Evolutionary conservation across 306 rosid species (phyloP).

Genomic region (Castanea mollissima): DNA sequence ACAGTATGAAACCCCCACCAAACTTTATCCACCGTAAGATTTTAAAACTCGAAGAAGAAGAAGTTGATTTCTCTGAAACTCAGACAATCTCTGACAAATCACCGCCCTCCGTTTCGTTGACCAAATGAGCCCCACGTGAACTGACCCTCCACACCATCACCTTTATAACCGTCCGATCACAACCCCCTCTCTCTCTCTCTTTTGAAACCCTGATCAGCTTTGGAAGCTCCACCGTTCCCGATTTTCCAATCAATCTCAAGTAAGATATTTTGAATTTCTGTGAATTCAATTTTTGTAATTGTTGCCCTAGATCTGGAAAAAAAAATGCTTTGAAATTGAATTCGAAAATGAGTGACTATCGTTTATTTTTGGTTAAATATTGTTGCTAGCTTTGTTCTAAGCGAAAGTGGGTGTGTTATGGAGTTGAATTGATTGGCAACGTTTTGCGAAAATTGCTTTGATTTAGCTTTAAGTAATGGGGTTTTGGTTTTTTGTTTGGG

Average conservation of each 20-base stretch:
- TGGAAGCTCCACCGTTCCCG: neutral
- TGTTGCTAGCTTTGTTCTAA: neutral
- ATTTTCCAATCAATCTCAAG: constrained; percentile 23
- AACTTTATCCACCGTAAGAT: neutral
- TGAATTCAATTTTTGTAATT: neutral
- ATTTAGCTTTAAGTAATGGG: no score
- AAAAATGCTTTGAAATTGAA: neutral
- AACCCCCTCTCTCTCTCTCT: constrained; percentile 7
- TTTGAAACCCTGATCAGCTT: constrained; percentile 51
- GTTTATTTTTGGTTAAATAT: neutral
- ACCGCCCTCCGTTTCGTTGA: constrained; percentile 17
- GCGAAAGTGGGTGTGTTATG: constrained; percentile 7
- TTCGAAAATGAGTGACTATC: neutral
- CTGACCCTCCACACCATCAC: neutral
- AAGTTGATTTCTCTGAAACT: neutral
- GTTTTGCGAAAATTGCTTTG: neutral
- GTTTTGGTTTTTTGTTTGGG: no score
- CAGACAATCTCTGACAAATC: neutral
- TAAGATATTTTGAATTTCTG: constrained; percentile 15
- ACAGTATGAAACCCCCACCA: neutral
- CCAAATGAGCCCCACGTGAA: constrained; percentile 9
- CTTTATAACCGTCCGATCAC: constrained; percentile 16
- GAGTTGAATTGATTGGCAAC: constrained; percentile 17
- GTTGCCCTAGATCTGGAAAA: constrained; percentile 30
- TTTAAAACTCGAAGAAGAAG: neutral